Evolutionary conservation across 2,329 filamentous ascomycete species (phyloP).

Genomic region (Trichoderma cornu-damae): DNA sequence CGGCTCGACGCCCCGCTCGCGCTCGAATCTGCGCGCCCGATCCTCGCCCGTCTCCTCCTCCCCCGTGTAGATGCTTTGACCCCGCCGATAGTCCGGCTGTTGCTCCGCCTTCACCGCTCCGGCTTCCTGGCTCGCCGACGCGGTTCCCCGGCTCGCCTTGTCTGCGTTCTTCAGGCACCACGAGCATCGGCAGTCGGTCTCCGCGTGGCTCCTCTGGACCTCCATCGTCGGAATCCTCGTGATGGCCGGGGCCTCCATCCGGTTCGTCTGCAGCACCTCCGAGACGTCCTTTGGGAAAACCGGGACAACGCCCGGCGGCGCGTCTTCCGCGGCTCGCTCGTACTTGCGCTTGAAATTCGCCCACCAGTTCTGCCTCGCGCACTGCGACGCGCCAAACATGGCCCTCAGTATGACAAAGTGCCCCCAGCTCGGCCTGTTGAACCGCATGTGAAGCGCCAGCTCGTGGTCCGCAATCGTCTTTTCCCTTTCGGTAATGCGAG

Average conservation of each 20-base stretch:
- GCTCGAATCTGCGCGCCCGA: not conserved
- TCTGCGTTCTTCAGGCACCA: not conserved
- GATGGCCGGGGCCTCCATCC: not conserved
- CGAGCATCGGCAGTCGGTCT: not conserved
- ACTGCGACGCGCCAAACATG: constrained; percentile 13
- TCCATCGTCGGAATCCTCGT: constrained; percentile 6
- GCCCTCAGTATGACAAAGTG: constrained; percentile 9
- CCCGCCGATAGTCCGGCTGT: not conserved
- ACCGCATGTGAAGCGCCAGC: not conserved
- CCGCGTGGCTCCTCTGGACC: not conserved
- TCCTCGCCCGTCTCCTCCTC: not conserved
- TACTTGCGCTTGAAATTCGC: not conserved
- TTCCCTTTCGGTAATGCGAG: not conserved
- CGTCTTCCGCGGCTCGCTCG: not conserved
- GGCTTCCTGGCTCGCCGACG: not conserved
- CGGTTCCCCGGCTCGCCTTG: not conserved
- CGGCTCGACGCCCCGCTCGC: constrained; percentile 7
- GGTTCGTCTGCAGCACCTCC: not conserved
- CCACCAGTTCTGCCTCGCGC: constrained; percentile 12
- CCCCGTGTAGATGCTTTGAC: not conserved
- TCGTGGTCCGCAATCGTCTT: not conserved
- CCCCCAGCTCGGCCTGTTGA: not conserved
- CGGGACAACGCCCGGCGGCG: constrained; percentile 6
- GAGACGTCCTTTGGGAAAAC: not conserved
- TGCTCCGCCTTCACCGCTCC: no score